Percentiles rank a stretch among this genome's conserved stretches.
phyloP scores from a whole-genome alignment of 2,329 filamentous ascomycete species.

The Colletotrichum abscissum region DNA sequence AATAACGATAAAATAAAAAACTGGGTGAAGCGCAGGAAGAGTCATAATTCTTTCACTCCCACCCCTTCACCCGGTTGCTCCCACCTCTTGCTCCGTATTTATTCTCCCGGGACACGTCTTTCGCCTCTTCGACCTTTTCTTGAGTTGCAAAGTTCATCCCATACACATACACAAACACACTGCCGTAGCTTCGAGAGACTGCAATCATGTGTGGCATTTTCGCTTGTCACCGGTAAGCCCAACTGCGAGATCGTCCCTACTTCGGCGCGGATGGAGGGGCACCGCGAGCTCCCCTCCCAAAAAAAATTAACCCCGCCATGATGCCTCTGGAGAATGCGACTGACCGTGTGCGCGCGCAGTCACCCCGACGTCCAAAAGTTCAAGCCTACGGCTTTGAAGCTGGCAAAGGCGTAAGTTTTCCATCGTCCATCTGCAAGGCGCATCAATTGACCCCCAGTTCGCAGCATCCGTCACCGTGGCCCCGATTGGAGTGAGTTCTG shows the following conservation, averaged over 20 bases:
- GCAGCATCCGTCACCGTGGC: conserved; percentile 91
- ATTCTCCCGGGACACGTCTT: conserved; percentile 23
- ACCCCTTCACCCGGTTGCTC: conserved; percentile 13
- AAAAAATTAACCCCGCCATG: conserved; percentile 46
- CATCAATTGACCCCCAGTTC: conserved; percentile 52
- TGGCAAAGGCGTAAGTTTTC: conserved; percentile 87
- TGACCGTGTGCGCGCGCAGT: conserved; percentile 52
- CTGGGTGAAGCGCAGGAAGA: conserved; percentile 34
- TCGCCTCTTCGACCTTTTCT: conserved; percentile 14
- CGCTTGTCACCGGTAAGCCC: conserved; percentile 83
- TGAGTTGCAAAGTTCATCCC: conserved; percentile 10
- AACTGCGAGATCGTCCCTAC: conserved; percentile 30
- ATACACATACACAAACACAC: conserved; percentile 13
- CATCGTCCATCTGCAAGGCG: conserved; percentile 9
- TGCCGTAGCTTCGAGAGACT: conserved; percentile 37
- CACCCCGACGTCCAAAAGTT: conserved; percentile 97
- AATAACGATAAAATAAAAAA: conserved; percentile 25
- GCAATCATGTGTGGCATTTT: conserved; percentile 95
- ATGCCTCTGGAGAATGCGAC: conserved; percentile 35
- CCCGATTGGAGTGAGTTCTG: conserved; percentile 94
- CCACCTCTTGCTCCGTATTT: conserved; percentile 33
- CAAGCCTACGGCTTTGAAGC: conserved; percentile 92
- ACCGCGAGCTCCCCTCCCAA: conserved; percentile 41
- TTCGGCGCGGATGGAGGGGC: conserved; percentile 48
- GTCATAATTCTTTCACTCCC: conserved; percentile 32